These are phyloP conservation scores for Eleusine coracana DNA, from an alignment of 176 grass and related monocot genomes.

Conservation along the genomic window DNA sequence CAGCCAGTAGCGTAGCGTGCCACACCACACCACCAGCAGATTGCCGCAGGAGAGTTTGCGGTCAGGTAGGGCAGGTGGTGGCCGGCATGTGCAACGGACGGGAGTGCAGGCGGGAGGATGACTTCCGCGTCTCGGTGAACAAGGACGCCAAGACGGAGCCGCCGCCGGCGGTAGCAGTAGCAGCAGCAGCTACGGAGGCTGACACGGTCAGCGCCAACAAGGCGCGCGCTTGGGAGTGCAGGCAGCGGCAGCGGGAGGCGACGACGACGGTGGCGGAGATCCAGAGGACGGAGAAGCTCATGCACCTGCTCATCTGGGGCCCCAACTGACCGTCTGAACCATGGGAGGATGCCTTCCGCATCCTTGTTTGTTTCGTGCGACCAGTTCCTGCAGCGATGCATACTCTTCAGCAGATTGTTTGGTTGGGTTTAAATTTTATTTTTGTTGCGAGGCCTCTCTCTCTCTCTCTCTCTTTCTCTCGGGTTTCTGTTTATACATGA, in stretches of 20 bases:
- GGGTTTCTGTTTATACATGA: too few relatives aligned
- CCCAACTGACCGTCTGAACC: conserved; percentile 40
- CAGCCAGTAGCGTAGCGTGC: not conserved
- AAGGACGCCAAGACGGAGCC: conserved; percentile 23
- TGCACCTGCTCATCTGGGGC: conserved; percentile 76
- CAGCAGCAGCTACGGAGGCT: not conserved
- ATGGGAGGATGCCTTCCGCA: too few relatives aligned
- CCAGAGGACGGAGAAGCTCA: conserved; percentile 55
- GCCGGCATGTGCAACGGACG: conserved; percentile 58
- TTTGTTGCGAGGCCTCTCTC: too few relatives aligned
- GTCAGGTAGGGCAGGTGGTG: not conserved
- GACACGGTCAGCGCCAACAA: not conserved
- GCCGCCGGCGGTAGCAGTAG: not conserved
- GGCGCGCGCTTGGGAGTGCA: not conserved
- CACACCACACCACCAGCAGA: not conserved
- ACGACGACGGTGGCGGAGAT: conserved; percentile 5
- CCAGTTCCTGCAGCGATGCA: too few relatives aligned
- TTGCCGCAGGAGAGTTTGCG: not conserved
- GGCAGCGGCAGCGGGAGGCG: not conserved
- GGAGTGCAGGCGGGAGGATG: conserved; percentile 44
- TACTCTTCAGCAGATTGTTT: too few relatives aligned
- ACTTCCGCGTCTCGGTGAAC: conserved; percentile 45
- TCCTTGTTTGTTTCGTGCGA: too few relatives aligned
- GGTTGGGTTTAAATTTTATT: too few relatives aligned
- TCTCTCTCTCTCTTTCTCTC: too few relatives aligned